A percentile compares a stretch with the other conserved stretches of the same genome.
Conservation (phyloP, 2,329 filamentous ascomycete genomes). For the Emmonsiellopsis sp. region DNA sequence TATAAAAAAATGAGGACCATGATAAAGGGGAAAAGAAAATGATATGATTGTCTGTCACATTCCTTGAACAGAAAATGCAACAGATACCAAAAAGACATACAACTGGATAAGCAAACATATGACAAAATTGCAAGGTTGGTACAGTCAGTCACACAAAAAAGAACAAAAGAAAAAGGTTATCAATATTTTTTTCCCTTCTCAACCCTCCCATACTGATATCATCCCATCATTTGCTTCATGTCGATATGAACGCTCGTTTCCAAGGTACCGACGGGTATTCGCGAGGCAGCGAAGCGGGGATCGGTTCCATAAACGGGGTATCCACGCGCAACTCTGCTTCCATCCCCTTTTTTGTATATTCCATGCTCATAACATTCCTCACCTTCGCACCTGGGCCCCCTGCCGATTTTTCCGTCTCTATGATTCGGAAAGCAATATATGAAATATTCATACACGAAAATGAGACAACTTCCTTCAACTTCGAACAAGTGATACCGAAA, state of each 20-base stretch:
- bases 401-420: not conserved
- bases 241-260: not conserved
- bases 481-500: not conserved
- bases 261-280: too few relatives aligned
- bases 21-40: not conserved
- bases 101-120: conserved; percentile 2
- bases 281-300: too few relatives aligned
- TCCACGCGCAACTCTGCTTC: not conserved
- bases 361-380: not conserved
- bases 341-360: not conserved
- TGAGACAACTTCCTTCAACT: not conserved
- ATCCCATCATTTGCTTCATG: not conserved
- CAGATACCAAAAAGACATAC: too few relatives aligned
- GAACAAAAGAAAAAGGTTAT: conserved; percentile 1
- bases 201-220: not conserved
- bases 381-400: not conserved
- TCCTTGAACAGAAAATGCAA: not conserved
- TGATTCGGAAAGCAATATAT: not conserved
- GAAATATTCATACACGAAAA: conserved; percentile 1
- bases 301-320: too few relatives aligned
- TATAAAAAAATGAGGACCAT: not conserved
- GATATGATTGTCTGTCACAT: not conserved
- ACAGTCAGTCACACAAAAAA: not conserved
- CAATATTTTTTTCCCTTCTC: not conserved
- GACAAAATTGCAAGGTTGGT: not conserved